Conservation (phyloP, 768 basidiomycete species). For the Nidularia sp. region DNA sequence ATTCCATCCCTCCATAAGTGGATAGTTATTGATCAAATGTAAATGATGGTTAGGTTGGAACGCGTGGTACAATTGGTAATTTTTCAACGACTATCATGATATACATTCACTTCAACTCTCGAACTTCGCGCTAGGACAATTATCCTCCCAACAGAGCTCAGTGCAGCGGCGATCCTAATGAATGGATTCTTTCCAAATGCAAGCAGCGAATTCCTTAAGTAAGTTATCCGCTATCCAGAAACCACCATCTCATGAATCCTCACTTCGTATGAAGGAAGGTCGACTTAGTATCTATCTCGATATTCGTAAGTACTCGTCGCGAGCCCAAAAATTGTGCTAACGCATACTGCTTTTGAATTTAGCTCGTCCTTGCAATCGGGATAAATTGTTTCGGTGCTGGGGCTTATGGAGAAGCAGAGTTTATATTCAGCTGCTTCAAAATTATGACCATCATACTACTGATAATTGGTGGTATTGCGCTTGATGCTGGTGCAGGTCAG, state of each 20-base stretch:
- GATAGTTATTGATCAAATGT: slow-evolving; percentile 5
- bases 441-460: slow-evolving; percentile 35
- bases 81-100: neutral
- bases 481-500: slow-evolving; percentile 47
- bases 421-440: slow-evolving; percentile 45
- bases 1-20: slow-evolving; percentile 20
- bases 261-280: slow-evolving; percentile 2
- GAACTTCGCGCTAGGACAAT: neutral
- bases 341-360: too few relatives aligned
- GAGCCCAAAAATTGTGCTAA: too few relatives aligned
- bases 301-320: slow-evolving; percentile 5
- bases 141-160: slow-evolving; percentile 9
- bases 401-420: slow-evolving; percentile 39
- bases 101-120: neutral
- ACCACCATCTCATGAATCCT: neutral
- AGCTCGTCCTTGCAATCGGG: slow-evolving; percentile 7
- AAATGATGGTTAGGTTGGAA: slow-evolving; percentile 30
- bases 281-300: slow-evolving; percentile 8
- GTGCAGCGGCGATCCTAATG: slow-evolving; percentile 10
- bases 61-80: slow-evolving; percentile 20
- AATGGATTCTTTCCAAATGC: slow-evolving; percentile 9
- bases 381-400: slow-evolving; percentile 31
- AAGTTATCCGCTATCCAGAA: neutral
- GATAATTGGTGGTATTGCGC: slow-evolving; percentile 42
- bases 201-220: neutral